phyloP scores from a whole-genome alignment of 1,139 yeast species.

The Suhomyces ambrosiae region DNA sequence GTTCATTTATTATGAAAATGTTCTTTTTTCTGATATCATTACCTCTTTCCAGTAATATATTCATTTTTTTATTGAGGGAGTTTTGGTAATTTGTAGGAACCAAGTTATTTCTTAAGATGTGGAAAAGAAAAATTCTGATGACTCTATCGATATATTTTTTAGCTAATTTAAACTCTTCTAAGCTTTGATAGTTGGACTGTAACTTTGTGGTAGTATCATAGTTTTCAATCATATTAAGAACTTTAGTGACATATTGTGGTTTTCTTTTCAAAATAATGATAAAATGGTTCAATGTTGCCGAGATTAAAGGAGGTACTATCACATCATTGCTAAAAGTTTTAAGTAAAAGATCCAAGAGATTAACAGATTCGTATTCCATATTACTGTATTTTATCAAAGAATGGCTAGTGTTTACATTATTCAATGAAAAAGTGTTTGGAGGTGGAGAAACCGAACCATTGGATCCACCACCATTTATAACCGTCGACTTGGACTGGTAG shows the following conservation, averaged over 20 bases:
- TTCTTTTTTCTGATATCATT: conserved; percentile 46
- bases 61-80: conserved; percentile 32
- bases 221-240: conserved; percentile 36
- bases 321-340: conserved; percentile 57
- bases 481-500: conserved; percentile 61
- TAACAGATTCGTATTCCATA: conserved; percentile 73
- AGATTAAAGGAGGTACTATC: conserved; percentile 55
- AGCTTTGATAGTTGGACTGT: conserved; percentile 49
- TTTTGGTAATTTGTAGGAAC: conserved; percentile 35
- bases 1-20: conserved; percentile 35
- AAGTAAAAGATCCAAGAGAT: conserved; percentile 66
- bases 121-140: conserved; percentile 39
- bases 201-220: conserved; percentile 42
- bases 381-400: conserved; percentile 57
- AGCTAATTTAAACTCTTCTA: conserved; percentile 45
- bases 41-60: conserved; percentile 38
- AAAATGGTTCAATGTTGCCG: conserved; percentile 57
- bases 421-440: conserved; percentile 50
- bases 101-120: conserved; percentile 37
- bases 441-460: conserved; percentile 15
- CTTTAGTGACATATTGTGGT: conserved; percentile 52
- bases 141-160: conserved; percentile 46
- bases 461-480: conserved; percentile 16
- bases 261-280: conserved; percentile 57
- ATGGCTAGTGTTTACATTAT: conserved; percentile 64